Evolutionary conservation across 2,329 filamentous ascomycete species (phyloP).

Genomic region (Phyllosticta citrichinensis): DNA sequence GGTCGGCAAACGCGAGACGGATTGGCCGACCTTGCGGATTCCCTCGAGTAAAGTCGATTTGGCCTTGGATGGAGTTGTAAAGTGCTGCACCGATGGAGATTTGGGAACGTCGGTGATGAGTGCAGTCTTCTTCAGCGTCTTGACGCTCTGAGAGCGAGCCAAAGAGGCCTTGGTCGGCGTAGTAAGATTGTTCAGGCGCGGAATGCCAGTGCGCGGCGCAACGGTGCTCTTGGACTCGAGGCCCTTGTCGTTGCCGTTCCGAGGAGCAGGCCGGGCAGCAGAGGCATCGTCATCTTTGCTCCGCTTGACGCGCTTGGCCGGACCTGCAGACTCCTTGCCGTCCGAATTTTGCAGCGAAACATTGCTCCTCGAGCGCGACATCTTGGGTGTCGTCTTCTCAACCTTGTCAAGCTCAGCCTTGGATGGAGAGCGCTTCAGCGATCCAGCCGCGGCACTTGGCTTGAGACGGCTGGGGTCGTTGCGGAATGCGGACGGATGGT

Average conservation of each 20-base stretch:
- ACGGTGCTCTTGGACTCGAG: constrained; percentile 36
- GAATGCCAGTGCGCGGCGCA: constrained; percentile 31
- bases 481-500: constrained; percentile 71
- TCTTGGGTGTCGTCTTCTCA: constrained; percentile 32
- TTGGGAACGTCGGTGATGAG: constrained; percentile 44
- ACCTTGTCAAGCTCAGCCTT: constrained; percentile 57
- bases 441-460: constrained; percentile 25
- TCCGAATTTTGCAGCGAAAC: constrained; percentile 17
- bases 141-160: constrained; percentile 48
- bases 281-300: constrained; percentile 60
- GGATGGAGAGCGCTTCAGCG: constrained; percentile 32
- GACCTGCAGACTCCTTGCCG: constrained; percentile 28
- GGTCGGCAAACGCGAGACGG: constrained; percentile 41
- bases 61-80: constrained; percentile 27
- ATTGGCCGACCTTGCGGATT: constrained; percentile 31
- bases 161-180: constrained; percentile 73
- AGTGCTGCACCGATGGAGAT: constrained; percentile 45
- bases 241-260: constrained; percentile 28
- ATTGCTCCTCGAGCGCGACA: constrained; percentile 28
- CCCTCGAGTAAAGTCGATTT: constrained; percentile 28
- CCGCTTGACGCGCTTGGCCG: constrained; percentile 61
- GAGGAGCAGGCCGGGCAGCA: constrained; percentile 47
- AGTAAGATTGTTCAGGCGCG: constrained; percentile 44
- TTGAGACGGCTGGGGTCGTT: constrained; percentile 45
- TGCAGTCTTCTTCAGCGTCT: constrained; percentile 35